A percentile compares a stretch with the other conserved stretches of the same genome.
These are phyloP conservation scores for Oxyria digyna DNA, from an alignment of 148 eudicot species.

Conservation along the genomic window DNA sequence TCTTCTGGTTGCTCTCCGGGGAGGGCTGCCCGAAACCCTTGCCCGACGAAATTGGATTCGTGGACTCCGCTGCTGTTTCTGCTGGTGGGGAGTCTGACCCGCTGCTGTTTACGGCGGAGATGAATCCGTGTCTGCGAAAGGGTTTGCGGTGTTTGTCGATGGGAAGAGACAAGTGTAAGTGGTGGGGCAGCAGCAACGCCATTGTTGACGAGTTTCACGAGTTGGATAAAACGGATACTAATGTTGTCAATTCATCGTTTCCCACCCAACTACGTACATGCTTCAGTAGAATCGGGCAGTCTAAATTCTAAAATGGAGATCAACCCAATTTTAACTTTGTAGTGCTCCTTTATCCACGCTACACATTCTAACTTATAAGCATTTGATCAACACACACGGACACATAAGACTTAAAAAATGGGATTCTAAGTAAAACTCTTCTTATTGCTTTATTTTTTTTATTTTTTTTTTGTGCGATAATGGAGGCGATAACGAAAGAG, in stretches of 20 bases:
- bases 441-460: no score
- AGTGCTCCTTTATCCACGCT: no score
- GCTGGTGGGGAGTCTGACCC: conserved; percentile 8
- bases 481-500: no score
- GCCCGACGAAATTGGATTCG: conserved; percentile 17
- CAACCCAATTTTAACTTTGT: no score
- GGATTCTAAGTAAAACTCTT: no score
- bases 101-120: neutral
- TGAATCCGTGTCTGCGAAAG: neutral
- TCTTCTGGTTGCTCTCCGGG: conserved; percentile 22
- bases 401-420: no score
- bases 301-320: no score
- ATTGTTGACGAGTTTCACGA: neutral
- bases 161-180: neutral
- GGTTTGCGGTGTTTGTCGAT: neutral
- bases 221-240: neutral
- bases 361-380: no score
- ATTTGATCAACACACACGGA: no score
- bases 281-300: no score
- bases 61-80: neutral
- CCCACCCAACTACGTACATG: conserved; percentile 4
- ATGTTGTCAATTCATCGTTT: no score
- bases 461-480: no score
- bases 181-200: conserved; percentile 1
- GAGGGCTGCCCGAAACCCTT: conserved; percentile 44